Evolutionary conservation across 2,329 filamentous ascomycete species (phyloP).

Genomic region (Diaporthe australafricana): DNA sequence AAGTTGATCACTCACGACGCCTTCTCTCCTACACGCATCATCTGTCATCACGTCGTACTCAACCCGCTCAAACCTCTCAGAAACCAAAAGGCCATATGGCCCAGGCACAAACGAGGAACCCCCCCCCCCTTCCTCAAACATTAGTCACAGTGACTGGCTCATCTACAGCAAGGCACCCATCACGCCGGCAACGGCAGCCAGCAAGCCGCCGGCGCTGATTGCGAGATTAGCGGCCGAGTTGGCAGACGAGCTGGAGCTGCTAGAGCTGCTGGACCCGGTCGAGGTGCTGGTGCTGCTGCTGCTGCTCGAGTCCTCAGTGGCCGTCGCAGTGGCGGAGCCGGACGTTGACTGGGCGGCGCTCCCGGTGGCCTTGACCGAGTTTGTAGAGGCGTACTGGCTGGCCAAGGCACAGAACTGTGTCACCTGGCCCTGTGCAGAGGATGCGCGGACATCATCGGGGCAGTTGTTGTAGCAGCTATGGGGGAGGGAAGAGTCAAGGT

Average conservation of each 20-base stretch:
- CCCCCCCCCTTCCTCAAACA: too few species aligned
- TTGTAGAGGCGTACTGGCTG: slow-evolving; percentile 50
- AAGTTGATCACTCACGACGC: slow-evolving; percentile 8
- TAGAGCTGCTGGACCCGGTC: slow-evolving; percentile 18
- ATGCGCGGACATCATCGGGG: slow-evolving; percentile 58
- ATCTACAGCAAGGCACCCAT: slow-evolving; percentile 46
- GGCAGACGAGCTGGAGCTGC: slow-evolving; percentile 27
- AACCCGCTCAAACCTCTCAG: not conserved
- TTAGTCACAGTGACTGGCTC: not conserved
- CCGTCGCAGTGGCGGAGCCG: slow-evolving; percentile 37
- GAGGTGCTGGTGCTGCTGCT: slow-evolving; percentile 35
- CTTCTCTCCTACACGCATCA: not conserved
- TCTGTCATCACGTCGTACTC: slow-evolving; percentile 16
- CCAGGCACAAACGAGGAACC: not conserved
- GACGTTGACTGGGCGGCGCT: slow-evolving; percentile 39
- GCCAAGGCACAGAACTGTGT: slow-evolving; percentile 59
- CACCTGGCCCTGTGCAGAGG: slow-evolving; percentile 51
- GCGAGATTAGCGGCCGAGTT: slow-evolving; percentile 33
- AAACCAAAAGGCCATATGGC: not conserved
- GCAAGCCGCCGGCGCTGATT: slow-evolving; percentile 45
- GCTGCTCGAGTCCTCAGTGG: slow-evolving; percentile 1
- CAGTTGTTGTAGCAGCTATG: slow-evolving; percentile 68
- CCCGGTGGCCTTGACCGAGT: slow-evolving; percentile 40
- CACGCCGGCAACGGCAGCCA: slow-evolving; percentile 48
- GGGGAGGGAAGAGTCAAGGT: not conserved